Base-by-base conservation (phyloP, 2,329 filamentous ascomycete species). In the Pseudocercospora musae region DNA sequence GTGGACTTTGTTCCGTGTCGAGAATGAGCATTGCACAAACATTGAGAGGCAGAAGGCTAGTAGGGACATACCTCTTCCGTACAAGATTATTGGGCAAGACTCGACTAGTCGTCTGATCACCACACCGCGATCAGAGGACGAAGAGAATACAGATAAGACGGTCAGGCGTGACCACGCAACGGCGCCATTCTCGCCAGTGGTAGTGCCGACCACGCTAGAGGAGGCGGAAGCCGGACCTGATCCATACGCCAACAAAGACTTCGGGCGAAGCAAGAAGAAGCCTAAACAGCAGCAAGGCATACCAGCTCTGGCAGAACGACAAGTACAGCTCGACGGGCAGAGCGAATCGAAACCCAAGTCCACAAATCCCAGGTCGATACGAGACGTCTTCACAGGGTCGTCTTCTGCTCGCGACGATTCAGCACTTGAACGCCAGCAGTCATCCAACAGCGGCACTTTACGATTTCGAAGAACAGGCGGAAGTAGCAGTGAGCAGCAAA, bases 21-120 rank as follows among this genome's bases (percentile, higher is more conserved):
- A 99, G 77, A 99, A 99, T 75, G 95, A 99, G 72, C 95, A 99
- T 78, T 96, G 92, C 77, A 88, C 89, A 59, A 96, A 97, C 56
- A 94, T 99, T 1, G 85, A 64, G 27, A 57, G 58, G 13, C 58
- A 62, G n/a, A 68, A 64, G 42, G 67, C 67, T 15, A 62, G 57
- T 52, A 62, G 62, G 29, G 62, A 64, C 31, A 42, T 65, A 20
- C 59, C 60, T 10, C 59, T 69, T 29, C 67, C 67, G 3, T 69
- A 69, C 40, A 67, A 67, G 49, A 33, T 67, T 4, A 20, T 25
- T 20, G 27, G 48, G 18, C 46, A 54, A 23, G 52, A 54, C 29
- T 54, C 29, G 27, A 61, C 44, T 40, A 33, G 52, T 54, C 52
- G 52, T 54, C 52, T 54, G 23, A 40, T 54, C n/a, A 54, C 52